These are phyloP conservation scores for Malassezia pachydermatis DNA, from an alignment of 1,284 basidiomycete genomes.

Conservation along the genomic window DNA sequence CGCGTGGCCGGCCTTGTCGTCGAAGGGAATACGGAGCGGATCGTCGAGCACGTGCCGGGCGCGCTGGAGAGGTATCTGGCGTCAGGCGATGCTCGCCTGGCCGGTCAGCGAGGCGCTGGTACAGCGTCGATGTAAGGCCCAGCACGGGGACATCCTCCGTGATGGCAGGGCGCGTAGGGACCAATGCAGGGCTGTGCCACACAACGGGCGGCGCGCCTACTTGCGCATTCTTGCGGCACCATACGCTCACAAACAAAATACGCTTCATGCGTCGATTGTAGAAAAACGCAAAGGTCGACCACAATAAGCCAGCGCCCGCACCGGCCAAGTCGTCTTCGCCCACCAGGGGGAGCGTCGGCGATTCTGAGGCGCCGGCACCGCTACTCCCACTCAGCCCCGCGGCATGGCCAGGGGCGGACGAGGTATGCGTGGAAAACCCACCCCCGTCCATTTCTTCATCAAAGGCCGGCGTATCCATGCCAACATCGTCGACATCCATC, in stretches of 20 bases:
- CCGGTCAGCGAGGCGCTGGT: neutral
- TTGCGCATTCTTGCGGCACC: slow-evolving; percentile 63
- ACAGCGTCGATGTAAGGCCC: neutral
- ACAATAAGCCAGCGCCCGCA: slow-evolving; percentile 66
- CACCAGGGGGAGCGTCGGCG: slow-evolving; percentile 20
- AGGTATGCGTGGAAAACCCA: slow-evolving; percentile 20
- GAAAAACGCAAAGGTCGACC: slow-evolving; percentile 97
- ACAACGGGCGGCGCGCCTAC: slow-evolving; percentile 22
- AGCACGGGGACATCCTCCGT: neutral
- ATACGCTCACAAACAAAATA: slow-evolving; percentile 81
- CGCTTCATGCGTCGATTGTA: slow-evolving; percentile 81
- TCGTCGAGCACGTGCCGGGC: neutral
- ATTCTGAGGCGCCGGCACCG: neutral
- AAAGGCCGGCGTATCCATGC: slow-evolving; percentile 41
- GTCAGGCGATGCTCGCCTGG: slow-evolving; percentile 4
- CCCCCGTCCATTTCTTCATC: slow-evolving; percentile 41
- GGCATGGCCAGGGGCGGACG: slow-evolving; percentile 5
- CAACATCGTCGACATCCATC: slow-evolving; percentile 37
- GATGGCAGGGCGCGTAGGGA: neutral
- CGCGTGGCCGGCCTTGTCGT: slow-evolving; percentile 1
- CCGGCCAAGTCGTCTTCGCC: slow-evolving; percentile 53
- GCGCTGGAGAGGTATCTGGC: slow-evolving; percentile 8
- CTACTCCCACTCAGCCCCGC: neutral
- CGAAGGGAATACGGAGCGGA: neutral
- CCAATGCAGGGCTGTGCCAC: slow-evolving; percentile 19